These are phyloP conservation scores for Grosmannia serpens DNA, from an alignment of 2,329 filamentous ascomycete species.

Conservation along the genomic window DNA sequence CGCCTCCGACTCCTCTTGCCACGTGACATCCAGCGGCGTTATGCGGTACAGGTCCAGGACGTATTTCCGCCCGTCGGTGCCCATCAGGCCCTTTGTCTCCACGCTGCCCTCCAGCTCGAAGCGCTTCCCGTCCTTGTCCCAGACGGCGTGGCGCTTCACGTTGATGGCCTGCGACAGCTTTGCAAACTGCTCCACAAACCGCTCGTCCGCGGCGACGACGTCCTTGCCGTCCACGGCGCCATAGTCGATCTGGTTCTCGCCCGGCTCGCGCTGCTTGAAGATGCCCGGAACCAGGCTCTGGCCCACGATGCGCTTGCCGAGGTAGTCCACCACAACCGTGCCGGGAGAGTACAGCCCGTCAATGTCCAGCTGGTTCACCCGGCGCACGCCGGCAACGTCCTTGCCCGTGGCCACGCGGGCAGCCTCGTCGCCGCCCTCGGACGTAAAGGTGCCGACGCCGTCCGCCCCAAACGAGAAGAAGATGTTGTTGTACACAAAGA, in stretches of 20 bases:
- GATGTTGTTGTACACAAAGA: conserved; percentile 99
- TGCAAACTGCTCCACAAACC: conserved; percentile 73
- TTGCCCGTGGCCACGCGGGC: conserved; percentile 93
- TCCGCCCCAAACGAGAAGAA: conserved; percentile 99
- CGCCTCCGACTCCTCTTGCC: conserved; percentile 64
- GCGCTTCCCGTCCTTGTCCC: conserved; percentile 89
- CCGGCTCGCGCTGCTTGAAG: conserved; percentile 95
- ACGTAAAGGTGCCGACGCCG: conserved; percentile 92
- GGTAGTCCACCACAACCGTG: conserved; percentile 91
- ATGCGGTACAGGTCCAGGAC: conserved; percentile 94
- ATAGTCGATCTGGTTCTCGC: conserved; percentile 98
- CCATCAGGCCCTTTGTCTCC: conserved; percentile 94
- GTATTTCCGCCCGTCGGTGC: conserved; percentile 93
- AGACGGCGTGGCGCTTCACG: conserved; percentile 90
- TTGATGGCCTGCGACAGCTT: conserved; percentile 84
- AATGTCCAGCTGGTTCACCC: conserved; percentile 95
- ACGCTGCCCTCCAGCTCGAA: conserved; percentile 92
- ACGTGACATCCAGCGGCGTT: conserved; percentile 79
- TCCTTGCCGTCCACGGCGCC: conserved; percentile 97
- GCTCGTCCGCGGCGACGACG: conserved; percentile 79
- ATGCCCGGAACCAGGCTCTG: conserved; percentile 98
- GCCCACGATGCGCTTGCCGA: conserved; percentile 92
- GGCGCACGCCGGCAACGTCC: conserved; percentile 85
- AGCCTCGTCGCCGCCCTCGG: conserved; percentile 92
- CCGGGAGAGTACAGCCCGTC: conserved; percentile 89